A percentile compares a stretch with the other conserved stretches of the same genome.
phyloP scores from a whole-genome alignment of 1,284 basidiomycete species.

The Ganoderma sinense region DNA sequence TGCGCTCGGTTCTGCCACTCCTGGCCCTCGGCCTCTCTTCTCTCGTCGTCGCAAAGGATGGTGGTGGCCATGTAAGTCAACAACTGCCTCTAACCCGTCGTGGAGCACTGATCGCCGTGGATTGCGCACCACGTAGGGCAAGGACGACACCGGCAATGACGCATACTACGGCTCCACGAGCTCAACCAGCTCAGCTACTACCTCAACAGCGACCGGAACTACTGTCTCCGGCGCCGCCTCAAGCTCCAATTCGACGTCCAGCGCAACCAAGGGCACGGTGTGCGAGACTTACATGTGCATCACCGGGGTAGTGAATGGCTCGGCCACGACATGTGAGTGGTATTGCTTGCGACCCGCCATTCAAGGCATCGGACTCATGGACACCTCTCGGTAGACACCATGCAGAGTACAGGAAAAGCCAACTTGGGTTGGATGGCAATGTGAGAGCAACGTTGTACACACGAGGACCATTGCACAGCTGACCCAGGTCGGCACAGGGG shows the following conservation, averaged over 20 bases:
- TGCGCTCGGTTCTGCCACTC: conserved; percentile 25
- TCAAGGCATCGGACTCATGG: background rate
- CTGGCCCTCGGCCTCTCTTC: conserved; percentile 25
- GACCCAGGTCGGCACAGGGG: conserved; percentile 35
- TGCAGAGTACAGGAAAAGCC: conserved; percentile 29
- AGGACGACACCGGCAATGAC: conserved; percentile 3
- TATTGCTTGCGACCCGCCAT: background rate
- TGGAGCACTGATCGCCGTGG: background rate
- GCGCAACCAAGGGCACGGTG: conserved; percentile 23
- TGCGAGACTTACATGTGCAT: conserved; percentile 33
- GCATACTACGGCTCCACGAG: background rate
- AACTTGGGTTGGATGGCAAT: conserved; percentile 38
- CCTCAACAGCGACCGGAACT: conserved; percentile 12
- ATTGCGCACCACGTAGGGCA: background rate
- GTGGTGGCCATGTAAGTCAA: conserved; percentile 24
- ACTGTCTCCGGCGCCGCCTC: conserved; percentile 9
- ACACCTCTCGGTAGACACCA: conserved; percentile 27
- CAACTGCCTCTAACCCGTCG: background rate
- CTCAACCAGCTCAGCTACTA: conserved; percentile 3
- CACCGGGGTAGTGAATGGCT: conserved; percentile 34
- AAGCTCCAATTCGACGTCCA: conserved; percentile 21
- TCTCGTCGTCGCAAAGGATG: conserved; percentile 20
- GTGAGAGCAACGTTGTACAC: conserved; percentile 19
- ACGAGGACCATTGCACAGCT: background rate
- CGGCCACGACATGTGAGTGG: conserved; percentile 32